Conservation (phyloP, 2,329 filamentous ascomycete genomes). For the Fusarium sp. region DNA sequence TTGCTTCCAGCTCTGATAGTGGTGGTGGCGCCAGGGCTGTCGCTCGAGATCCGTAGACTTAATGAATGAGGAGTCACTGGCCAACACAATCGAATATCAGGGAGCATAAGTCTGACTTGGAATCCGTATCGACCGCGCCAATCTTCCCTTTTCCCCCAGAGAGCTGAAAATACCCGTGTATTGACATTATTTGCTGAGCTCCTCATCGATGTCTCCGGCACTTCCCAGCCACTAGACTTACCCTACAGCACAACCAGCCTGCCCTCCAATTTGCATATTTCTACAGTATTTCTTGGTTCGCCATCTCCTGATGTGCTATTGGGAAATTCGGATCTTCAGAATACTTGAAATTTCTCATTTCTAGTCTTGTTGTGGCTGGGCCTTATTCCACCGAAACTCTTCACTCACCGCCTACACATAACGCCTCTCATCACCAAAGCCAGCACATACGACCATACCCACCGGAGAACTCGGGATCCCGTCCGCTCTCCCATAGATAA, state of each 20-base stretch:
- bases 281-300: too few species aligned
- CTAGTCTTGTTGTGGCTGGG: not conserved
- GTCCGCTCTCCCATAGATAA: not conserved
- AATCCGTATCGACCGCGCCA: rapidly evolving
- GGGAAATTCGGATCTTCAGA: not conserved
- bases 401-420: not conserved
- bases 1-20: not conserved
- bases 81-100: not conserved
- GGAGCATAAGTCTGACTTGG: not conserved
- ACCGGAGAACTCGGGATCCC: not conserved
- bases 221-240: not conserved
- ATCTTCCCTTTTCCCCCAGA: not conserved
- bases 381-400: not conserved
- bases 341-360: not conserved
- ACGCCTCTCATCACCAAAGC: not conserved
- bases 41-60: not conserved
- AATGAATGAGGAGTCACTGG: not conserved
- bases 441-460: not conserved
- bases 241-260: not conserved
- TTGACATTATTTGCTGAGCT: not conserved
- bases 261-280: not conserved
- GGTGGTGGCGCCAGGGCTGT: not conserved
- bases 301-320: not conserved
- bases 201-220: not conserved
- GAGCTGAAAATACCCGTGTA: not conserved